These are phyloP conservation scores for Clitopilus hobsonii DNA, from an alignment of 768 basidiomycete genomes.

Conservation along the genomic window DNA sequence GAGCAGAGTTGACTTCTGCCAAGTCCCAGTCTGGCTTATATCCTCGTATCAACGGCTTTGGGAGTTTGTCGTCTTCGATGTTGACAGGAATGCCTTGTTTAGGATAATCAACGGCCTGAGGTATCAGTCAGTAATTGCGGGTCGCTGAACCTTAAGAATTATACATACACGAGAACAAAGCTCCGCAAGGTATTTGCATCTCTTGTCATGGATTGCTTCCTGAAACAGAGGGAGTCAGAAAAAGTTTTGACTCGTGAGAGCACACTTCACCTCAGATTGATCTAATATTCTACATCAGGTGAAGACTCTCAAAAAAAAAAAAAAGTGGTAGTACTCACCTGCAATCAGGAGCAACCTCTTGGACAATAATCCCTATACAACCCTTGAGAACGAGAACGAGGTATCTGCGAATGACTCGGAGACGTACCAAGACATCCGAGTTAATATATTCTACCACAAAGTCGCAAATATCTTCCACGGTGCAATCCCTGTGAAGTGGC, in stretches of 20 bases:
- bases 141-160: background rate
- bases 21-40: constrained; percentile 81
- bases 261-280: constrained; percentile 61
- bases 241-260: background rate
- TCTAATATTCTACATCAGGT: too few species aligned
- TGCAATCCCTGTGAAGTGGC: constrained; percentile 43
- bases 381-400: constrained; percentile 2
- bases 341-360: constrained; percentile 67
- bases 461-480: constrained; percentile 68
- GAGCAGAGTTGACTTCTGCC: constrained; percentile 50
- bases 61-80: constrained; percentile 38
- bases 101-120: constrained; percentile 72
- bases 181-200: constrained; percentile 54
- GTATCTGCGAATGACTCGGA: background rate
- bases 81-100: constrained; percentile 71
- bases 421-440: constrained; percentile 69
- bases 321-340: constrained; percentile 38
- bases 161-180: constrained; percentile 49
- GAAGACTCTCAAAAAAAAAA: too few species aligned
- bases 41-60: constrained; percentile 52
- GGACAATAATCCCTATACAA: constrained; percentile 59
- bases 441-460: constrained; percentile 84
- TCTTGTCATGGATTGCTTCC: constrained; percentile 56
- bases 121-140: background rate
- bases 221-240: constrained; percentile 20